A percentile compares a stretch with the other conserved stretches of the same genome.
Conservation (phyloP, 176 grass and related monocot genomes). For the Cenchrus fungigraminus region DNA sequence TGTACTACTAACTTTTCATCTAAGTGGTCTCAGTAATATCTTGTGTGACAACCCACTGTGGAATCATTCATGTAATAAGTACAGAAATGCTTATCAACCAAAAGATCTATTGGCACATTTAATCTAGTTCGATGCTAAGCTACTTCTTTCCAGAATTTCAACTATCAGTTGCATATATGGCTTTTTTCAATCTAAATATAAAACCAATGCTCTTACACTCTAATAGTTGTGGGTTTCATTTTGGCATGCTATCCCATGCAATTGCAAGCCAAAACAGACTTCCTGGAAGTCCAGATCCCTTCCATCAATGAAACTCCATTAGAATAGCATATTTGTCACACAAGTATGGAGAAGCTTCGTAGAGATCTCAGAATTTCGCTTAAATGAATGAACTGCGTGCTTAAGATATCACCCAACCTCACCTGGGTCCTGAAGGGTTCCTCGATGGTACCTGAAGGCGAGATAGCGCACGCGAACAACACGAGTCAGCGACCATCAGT, state of each 20-base stretch:
- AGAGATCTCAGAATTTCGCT: background rate
- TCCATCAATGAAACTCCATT: background rate
- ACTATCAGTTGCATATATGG: background rate
- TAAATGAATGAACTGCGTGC: conserved; percentile 6
- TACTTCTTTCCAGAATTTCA: conserved; percentile 11
- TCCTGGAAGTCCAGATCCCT: background rate
- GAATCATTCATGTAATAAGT: conserved; percentile 22
- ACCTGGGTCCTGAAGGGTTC: conserved; percentile 73
- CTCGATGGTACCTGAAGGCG: conserved; percentile 61
- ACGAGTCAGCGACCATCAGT: conserved; percentile 4
- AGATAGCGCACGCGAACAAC: conserved; percentile 20
- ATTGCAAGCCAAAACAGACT: conserved; percentile 13
- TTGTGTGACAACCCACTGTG: background rate
- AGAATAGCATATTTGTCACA: background rate
- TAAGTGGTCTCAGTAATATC: background rate
- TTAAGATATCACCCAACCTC: conserved; percentile 32
- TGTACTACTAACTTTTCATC: background rate
- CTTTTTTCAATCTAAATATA: background rate
- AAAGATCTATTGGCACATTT: background rate
- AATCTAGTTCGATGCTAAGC: conserved; percentile 16
- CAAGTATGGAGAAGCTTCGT: background rate
- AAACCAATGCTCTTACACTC: background rate
- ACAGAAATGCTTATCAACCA: conserved; percentile 1
- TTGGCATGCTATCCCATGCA: background rate
- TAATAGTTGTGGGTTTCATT: background rate